Conservation (phyloP, 257 asterid genomes). For the Asclepias syriaca region DNA sequence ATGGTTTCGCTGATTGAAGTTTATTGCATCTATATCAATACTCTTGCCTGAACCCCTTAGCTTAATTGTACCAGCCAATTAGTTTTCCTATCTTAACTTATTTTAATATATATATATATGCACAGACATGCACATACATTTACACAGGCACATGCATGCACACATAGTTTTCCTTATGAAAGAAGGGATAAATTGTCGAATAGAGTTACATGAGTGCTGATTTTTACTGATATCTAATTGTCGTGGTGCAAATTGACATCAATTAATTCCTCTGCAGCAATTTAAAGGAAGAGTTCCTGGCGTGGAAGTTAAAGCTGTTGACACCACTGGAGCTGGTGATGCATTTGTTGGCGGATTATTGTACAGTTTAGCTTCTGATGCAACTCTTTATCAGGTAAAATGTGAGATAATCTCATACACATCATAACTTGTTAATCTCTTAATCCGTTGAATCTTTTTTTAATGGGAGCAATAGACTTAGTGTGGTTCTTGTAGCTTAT, state of each 20-base stretch:
- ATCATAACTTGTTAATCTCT: neutral
- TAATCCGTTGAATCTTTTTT: neutral
- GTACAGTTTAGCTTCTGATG: conserved; percentile 50
- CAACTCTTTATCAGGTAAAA: conserved; percentile 53
- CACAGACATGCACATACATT: too few species aligned
- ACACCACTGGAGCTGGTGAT: conserved; percentile 97
- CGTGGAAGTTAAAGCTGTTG: conserved; percentile 56
- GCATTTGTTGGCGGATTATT: conserved; percentile 81
- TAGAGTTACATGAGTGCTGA: neutral
- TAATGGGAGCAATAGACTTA: too few species aligned
- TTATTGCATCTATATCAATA: neutral
- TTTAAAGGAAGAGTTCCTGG: conserved; percentile 80
- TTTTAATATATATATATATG: too few species aligned
- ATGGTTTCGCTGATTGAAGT: neutral
- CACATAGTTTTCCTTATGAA: neutral
- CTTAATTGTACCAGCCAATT: too few species aligned
- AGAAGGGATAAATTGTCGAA: neutral
- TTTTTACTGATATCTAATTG: neutral
- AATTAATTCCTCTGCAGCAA: conserved; percentile 38
- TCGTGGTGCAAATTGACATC: conserved; percentile 1
- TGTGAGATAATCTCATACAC: neutral
- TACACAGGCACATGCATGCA: too few species aligned
- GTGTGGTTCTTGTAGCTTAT: neutral
- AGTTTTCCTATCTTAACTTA: too few species aligned
- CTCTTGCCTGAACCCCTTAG: too few species aligned